Percentiles rank a stretch among this genome's conserved stretches.
phyloP scores from a whole-genome alignment of 805 yeast species.

The Pichia nakasei region DNA sequence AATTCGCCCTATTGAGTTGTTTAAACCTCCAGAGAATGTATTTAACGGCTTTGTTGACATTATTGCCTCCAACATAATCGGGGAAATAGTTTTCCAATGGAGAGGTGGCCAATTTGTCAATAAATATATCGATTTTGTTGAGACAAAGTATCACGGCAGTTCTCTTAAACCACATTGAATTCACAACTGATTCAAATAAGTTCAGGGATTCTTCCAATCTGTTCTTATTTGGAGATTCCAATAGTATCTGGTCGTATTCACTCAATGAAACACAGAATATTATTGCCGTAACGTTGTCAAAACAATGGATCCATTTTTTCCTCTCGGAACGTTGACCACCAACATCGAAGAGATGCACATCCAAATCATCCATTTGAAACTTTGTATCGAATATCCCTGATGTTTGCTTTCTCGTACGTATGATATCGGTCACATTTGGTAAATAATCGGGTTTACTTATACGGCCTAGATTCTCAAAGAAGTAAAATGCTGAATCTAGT shows the following conservation, averaged over 20 bases:
- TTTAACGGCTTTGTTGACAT: conserved; percentile 84
- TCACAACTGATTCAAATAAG: conserved; percentile 82
- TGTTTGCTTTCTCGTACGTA: conserved; percentile 84
- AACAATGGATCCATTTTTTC: conserved; percentile 95
- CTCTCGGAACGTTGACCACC: conserved; percentile 97
- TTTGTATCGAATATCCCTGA: conserved; percentile 83
- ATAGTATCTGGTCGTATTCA: conserved; percentile 80
- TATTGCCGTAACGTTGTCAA: conserved; percentile 82
- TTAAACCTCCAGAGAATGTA: conserved; percentile 87
- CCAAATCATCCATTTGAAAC: conserved; percentile 63
- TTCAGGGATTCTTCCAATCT: conserved; percentile 75
- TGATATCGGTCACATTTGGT: conserved; percentile 70
- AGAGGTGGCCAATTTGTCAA: conserved; percentile 71
- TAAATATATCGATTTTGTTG: conserved; percentile 85
- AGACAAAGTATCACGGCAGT: conserved; percentile 80
- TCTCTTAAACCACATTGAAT: conserved; percentile 86
- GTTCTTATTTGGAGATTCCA: conserved; percentile 70
- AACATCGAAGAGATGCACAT: conserved; percentile 68
- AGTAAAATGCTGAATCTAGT: conserved; percentile 78
- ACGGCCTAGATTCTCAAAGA: conserved; percentile 57
- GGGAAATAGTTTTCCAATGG: conserved; percentile 82
- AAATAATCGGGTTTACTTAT: conserved; percentile 52
- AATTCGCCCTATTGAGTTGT: conserved; percentile 72
- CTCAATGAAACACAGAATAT: conserved; percentile 87
- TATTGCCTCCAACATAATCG: conserved; percentile 85